A percentile compares a stretch with the other conserved stretches of the same genome.
Conservation (phyloP, 2,329 filamentous ascomycete species). For the Ophiostoma perfectum region DNA sequence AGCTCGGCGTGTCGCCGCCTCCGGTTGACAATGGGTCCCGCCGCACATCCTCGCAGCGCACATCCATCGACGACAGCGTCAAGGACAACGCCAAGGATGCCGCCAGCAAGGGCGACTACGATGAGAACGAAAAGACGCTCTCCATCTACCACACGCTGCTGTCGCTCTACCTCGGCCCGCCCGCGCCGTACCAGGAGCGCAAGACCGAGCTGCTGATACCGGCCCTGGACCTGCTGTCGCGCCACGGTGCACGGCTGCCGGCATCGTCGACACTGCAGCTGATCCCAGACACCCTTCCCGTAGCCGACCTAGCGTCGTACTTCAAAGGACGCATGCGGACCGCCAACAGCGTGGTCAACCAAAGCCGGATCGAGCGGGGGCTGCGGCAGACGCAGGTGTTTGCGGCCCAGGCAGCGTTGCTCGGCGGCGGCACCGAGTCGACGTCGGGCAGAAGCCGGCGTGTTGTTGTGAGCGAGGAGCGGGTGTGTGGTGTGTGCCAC, state of each 20-base stretch:
- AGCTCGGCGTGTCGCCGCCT: not conserved
- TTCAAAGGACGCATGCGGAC: slow-evolving; percentile 86
- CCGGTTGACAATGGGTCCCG: not conserved
- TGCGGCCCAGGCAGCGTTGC: slow-evolving; percentile 65
- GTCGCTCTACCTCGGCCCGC: slow-evolving; percentile 80
- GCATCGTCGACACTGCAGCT: slow-evolving; percentile 79
- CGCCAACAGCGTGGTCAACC: slow-evolving; percentile 75
- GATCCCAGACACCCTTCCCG: slow-evolving; percentile 73
- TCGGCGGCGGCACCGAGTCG: slow-evolving; percentile 57
- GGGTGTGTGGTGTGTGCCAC: slow-evolving; percentile 86
- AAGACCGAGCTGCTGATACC: slow-evolving; percentile 63
- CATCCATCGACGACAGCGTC: slow-evolving; percentile 21
- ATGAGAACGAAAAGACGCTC: not conserved
- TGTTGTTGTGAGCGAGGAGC: slow-evolving; percentile 79
- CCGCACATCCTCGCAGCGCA: not conserved
- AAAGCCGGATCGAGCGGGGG: slow-evolving; percentile 69
- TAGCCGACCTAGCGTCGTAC: slow-evolving; percentile 78
- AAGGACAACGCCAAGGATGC: slow-evolving; percentile 38
- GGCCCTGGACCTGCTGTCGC: slow-evolving; percentile 80
- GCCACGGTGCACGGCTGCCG: slow-evolving; percentile 85
- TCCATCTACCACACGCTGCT: slow-evolving; percentile 88
- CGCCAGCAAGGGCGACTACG: slow-evolving; percentile 37
- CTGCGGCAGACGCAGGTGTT: slow-evolving; percentile 74
- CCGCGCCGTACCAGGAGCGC: slow-evolving; percentile 51
- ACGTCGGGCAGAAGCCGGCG: slow-evolving; percentile 51